phyloP scores from a whole-genome alignment of 2,329 filamentous ascomycete genomes.

The Xylaria multiplex region DNA sequence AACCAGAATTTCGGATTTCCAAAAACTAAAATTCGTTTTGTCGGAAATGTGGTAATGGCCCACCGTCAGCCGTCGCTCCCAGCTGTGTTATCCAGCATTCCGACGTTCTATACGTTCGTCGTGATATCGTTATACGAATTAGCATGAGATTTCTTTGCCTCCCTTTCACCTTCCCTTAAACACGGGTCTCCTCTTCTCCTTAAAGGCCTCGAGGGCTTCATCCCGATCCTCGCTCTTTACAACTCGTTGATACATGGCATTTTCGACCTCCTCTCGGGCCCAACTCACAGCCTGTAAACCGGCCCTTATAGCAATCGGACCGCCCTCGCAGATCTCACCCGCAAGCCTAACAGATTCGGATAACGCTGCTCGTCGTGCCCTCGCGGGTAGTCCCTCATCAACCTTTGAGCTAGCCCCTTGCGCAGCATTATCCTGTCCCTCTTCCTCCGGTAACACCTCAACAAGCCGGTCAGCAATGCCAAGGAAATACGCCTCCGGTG shows the following conservation, averaged over 20 bases:
- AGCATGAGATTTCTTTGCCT: not conserved
- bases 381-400: slow-evolving; percentile 58
- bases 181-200: slow-evolving; percentile 68
- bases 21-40: no score
- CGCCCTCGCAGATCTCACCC: slow-evolving; percentile 87
- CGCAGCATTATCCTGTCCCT: slow-evolving; percentile 52
- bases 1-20: no score
- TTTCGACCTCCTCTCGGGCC: slow-evolving; percentile 81
- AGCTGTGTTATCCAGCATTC: not conserved
- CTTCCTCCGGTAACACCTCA: slow-evolving; percentile 73
- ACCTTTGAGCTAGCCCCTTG: slow-evolving; percentile 48
- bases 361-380: slow-evolving; percentile 74
- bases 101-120: not conserved
- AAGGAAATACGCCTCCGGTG: slow-evolving; percentile 88
- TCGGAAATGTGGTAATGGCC: no score
- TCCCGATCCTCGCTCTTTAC: slow-evolving; percentile 85
- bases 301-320: slow-evolving; percentile 82
- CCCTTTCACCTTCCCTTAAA: slow-evolving; percentile 62
- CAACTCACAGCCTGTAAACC: slow-evolving; percentile 81
- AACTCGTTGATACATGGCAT: slow-evolving; percentile 84
- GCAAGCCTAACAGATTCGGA: slow-evolving; percentile 82
- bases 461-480: slow-evolving; percentile 92
- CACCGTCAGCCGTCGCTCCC: not conserved
- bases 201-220: slow-evolving; percentile 88
- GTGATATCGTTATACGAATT: not conserved